Percentiles rank a stretch among this genome's conserved stretches.
Conservation (phyloP, 2,329 filamentous ascomycete genomes). For the Aspergillus sp. region DNA sequence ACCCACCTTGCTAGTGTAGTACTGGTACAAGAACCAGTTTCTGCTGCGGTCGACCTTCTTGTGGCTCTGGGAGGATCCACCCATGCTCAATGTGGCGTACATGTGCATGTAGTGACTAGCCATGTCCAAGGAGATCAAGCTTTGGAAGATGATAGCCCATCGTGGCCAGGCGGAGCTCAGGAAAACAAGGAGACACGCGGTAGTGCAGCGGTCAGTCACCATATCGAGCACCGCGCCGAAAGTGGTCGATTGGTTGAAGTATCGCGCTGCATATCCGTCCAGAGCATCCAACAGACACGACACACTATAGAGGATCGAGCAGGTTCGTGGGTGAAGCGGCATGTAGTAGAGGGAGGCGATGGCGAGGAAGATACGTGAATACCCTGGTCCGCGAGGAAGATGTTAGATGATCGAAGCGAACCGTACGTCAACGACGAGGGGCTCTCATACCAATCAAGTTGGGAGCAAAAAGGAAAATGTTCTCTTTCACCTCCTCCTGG, state of each 20-base stretch:
- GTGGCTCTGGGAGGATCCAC: slow-evolving; percentile 73
- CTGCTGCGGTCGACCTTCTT: slow-evolving; percentile 88
- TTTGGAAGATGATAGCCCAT: slow-evolving; percentile 92
- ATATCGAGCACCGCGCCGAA: slow-evolving; percentile 98
- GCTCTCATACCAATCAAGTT: slow-evolving; percentile 68
- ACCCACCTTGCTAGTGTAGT: slow-evolving; percentile 93
- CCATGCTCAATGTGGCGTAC: slow-evolving; percentile 90
- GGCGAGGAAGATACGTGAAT: slow-evolving; percentile 72
- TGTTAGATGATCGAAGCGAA: background rate
- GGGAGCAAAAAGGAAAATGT: slow-evolving; percentile 77
- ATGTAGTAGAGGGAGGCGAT: slow-evolving; percentile 96
- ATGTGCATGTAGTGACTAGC: slow-evolving; percentile 99
- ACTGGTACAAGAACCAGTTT: slow-evolving; percentile 86
- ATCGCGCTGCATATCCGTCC: slow-evolving; percentile 86
- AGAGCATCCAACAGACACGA: slow-evolving; percentile 94
- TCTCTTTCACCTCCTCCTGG: slow-evolving; percentile 51
- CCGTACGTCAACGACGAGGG: background rate
- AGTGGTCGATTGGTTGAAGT: slow-evolving; percentile 83
- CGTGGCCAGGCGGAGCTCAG: slow-evolving; percentile 89
- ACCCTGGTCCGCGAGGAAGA: slow-evolving; percentile 49
- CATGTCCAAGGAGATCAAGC: slow-evolving; percentile 84
- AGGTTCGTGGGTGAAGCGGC: slow-evolving; percentile 95
- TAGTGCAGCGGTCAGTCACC: slow-evolving; percentile 98
- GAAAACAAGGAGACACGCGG: slow-evolving; percentile 90
- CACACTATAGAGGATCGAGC: slow-evolving; percentile 77